Evolutionary conservation across 495 filamentous ascomycete species (phyloP), one percentile per base, ranked within the genome.

Genomic region (Schizothecium vesticola): DNA sequence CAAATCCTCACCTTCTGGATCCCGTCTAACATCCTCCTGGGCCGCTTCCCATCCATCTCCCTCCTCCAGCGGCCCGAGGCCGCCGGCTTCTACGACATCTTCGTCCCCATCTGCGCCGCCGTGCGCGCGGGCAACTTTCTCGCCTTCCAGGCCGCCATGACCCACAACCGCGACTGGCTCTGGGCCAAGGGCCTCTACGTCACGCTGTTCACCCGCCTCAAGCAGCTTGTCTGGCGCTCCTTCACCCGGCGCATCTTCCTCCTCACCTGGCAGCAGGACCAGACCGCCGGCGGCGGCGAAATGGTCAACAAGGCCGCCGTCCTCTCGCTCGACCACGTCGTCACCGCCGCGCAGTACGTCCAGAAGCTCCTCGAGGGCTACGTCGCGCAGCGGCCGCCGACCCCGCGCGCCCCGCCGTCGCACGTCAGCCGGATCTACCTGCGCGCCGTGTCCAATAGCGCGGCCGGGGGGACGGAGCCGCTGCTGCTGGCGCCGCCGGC

Each of bases 1-100:
- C 81, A 89, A 31, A 95, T 97, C 68, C 88, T 97, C 64, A 90
- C 89, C 51, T 96, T 94, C 73, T 87, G 96, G 58, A 89, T 97
- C 62, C 84, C 93, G 0, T 85, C 89, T 67, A 97, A 94, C 72
- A 86, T 97, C 6, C 86, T 96, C 43, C 84, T 96, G 60, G 95
- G 93, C 11, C 90, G 92, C 43, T 95, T 97, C 71, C 94, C 95
- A 0, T 89, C 90, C 0, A 69, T 76, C 13, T 65, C 76, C 23
- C 81, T 97, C 10, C 82, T 94, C 25, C 78, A 83, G 59, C 85
- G 90, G 1, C 89, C 90, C 0, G 95, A 97, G 80, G 87, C 92
- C 7, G 77, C 80, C 22, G 86, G 86, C 0, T 81, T 97, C n/a
- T 82, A 80, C 2, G 83, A 88, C 22, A 87, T 87, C 57, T 99